Conservation (phyloP, 371 early-diverging fungal species). For the Mortierella sp. region DNA sequence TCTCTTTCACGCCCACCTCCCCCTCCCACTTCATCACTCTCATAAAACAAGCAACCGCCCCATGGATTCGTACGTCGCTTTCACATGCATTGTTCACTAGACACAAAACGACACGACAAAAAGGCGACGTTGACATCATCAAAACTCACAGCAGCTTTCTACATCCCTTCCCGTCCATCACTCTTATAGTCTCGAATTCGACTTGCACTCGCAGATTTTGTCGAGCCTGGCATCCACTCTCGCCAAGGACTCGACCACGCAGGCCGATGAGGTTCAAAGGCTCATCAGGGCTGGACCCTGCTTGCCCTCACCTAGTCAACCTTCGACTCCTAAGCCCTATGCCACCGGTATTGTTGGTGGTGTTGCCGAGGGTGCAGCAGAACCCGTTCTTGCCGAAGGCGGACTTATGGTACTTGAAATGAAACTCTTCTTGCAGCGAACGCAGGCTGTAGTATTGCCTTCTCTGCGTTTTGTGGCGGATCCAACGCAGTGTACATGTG, state of each 20-base stretch:
- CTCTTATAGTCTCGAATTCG: conserved; percentile 36
- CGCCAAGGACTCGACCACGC: conserved; percentile 51
- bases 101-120: background rate
- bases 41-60: background rate
- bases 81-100: background rate
- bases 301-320: conserved; percentile 34
- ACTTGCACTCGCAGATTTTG: conserved; percentile 56
- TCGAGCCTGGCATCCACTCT: conserved; percentile 52
- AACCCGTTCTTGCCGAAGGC: conserved; percentile 15
- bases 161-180: background rate
- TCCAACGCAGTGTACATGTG: background rate
- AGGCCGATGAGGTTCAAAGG: conserved; percentile 44
- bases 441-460: background rate
- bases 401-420: conserved; percentile 21
- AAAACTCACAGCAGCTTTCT: background rate
- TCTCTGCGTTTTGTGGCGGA: too few species aligned
- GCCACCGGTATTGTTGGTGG: background rate
- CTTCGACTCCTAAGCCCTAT: conserved; percentile 32
- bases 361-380: conserved; percentile 7
- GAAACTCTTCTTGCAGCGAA: too few species aligned
- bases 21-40: background rate
- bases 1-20: background rate
- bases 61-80: conserved; percentile 49
- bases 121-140: background rate
- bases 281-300: conserved; percentile 49